These are phyloP conservation scores for Penicillium psychrosexuale DNA, from an alignment of 2,329 filamentous ascomycete species.

Conservation along the genomic window DNA sequence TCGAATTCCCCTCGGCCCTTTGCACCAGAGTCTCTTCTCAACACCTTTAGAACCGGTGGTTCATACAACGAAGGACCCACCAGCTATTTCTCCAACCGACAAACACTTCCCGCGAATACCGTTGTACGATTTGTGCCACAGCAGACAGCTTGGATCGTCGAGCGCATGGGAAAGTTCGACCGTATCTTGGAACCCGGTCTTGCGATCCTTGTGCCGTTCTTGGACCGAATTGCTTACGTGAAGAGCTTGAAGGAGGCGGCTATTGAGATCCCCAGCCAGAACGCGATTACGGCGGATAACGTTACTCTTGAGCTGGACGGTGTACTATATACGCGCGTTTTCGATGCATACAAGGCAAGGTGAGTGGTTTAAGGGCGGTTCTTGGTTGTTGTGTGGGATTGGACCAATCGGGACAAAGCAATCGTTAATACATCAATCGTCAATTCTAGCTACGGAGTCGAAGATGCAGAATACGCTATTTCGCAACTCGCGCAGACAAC, in stretches of 20 bases:
- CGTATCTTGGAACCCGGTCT: constrained; percentile 89
- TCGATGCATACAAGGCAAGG: constrained; percentile 98
- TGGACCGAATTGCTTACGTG: constrained; percentile 96
- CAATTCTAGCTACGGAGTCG: constrained; percentile 77
- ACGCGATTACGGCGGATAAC: constrained; percentile 97
- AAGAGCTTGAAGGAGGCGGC: constrained; percentile 95
- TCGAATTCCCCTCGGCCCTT: constrained; percentile 29
- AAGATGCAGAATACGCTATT: constrained; percentile 98
- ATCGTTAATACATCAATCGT: background rate
- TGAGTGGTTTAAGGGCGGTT: constrained; percentile 41
- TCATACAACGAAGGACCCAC: constrained; percentile 49
- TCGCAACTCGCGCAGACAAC: constrained; percentile 97
- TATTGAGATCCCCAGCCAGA: constrained; percentile 95
- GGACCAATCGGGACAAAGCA: background rate
- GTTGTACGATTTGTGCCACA: constrained; percentile 97
- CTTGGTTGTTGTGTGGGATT: constrained; percentile 4
- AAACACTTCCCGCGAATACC: constrained; percentile 81
- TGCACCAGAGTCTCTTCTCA: constrained; percentile 35
- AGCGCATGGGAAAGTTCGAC: constrained; percentile 98
- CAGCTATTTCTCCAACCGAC: constrained; percentile 71
- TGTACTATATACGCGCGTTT: constrained; percentile 90
- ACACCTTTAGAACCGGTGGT: constrained; percentile 26
- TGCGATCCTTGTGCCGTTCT: constrained; percentile 80
- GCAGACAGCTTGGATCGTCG: constrained; percentile 98
- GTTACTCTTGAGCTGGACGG: constrained; percentile 95